A percentile compares a stretch with the other conserved stretches of the same genome.
These are phyloP conservation scores for Lepidopterella palustris DNA, from an alignment of 495 filamentous ascomycete genomes.

Conservation along the genomic window DNA sequence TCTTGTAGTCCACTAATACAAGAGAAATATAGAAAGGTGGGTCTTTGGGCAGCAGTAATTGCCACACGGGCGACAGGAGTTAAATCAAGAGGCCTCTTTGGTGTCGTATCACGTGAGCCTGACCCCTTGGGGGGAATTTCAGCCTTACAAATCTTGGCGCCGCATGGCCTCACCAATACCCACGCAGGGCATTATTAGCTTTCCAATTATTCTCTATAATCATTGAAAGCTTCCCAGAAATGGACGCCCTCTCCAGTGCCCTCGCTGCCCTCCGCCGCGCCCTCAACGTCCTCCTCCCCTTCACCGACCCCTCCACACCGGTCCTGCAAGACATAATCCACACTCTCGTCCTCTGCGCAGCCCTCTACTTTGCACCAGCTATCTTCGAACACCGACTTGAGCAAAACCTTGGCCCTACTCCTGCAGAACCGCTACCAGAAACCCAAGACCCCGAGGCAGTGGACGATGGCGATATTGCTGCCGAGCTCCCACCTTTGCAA, in stretches of 20 bases:
- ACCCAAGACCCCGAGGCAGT: background rate
- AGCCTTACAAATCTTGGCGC: no score
- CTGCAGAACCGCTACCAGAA: background rate
- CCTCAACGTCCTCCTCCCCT: constrained; percentile 36
- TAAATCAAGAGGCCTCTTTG: no score
- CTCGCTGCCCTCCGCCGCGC: background rate
- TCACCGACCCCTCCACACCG: constrained; percentile 34
- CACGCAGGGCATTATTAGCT: no score
- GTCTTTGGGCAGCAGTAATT: no score
- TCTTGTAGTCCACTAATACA: no score
- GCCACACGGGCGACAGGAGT: no score
- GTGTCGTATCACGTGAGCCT: no score
- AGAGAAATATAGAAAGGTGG: no score
- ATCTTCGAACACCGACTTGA: constrained; percentile 18
- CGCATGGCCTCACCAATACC: no score
- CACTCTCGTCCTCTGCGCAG: constrained; percentile 30
- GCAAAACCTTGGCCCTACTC: background rate
- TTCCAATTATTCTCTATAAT: no score
- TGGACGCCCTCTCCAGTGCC: constrained; percentile 12
- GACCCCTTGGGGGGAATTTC: no score
- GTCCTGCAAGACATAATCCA: constrained; percentile 37
- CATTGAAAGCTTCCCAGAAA: no score
- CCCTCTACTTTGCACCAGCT: constrained; percentile 35
- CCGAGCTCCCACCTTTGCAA: constrained; percentile 3
- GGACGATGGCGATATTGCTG: background rate